Evolutionary conservation across 2,329 filamentous ascomycete genomes (phyloP).

Genomic region (Achaetomium macrosporum): DNA sequence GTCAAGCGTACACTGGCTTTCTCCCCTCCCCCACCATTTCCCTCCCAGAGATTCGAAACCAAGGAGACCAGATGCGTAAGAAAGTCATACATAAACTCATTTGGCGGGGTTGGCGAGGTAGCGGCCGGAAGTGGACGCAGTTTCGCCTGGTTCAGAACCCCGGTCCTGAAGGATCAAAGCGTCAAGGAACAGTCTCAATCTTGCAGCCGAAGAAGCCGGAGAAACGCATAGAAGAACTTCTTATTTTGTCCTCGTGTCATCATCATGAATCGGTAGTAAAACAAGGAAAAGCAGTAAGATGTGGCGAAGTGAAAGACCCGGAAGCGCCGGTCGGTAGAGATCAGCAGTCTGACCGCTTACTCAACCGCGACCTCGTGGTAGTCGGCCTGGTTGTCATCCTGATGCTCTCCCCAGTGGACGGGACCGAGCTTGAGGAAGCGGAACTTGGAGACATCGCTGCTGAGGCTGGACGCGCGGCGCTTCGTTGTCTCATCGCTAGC

Average conservation of each 20-base stretch:
- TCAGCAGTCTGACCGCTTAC: slow-evolving; percentile 23
- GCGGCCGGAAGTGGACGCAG: background rate
- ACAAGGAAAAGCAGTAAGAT: background rate
- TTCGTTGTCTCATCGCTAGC: slow-evolving; percentile 16
- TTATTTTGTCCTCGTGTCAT: background rate
- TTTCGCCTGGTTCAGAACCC: background rate
- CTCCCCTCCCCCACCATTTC: slow-evolving; percentile 3
- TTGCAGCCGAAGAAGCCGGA: background rate
- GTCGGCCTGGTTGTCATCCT: slow-evolving; percentile 51
- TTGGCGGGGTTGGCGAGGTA: background rate
- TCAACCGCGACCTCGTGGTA: slow-evolving; percentile 45
- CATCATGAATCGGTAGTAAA: slow-evolving; percentile 1
- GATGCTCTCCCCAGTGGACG: slow-evolving; percentile 58
- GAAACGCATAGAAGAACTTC: background rate
- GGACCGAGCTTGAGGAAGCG: slow-evolving; percentile 59
- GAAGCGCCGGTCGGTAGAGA: background rate
- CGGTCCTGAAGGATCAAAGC: background rate
- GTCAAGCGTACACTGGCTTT: background rate
- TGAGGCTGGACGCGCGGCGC: slow-evolving; percentile 51
- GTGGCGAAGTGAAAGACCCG: background rate
- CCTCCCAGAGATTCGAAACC: background rate
- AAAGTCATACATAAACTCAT: slow-evolving; percentile 7
- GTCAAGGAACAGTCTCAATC: background rate
- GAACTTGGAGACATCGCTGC: slow-evolving; percentile 40
- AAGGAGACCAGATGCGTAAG: background rate